phyloP scores from a whole-genome alignment of 305 asterid species.

The Ilex paraguariensis region DNA sequence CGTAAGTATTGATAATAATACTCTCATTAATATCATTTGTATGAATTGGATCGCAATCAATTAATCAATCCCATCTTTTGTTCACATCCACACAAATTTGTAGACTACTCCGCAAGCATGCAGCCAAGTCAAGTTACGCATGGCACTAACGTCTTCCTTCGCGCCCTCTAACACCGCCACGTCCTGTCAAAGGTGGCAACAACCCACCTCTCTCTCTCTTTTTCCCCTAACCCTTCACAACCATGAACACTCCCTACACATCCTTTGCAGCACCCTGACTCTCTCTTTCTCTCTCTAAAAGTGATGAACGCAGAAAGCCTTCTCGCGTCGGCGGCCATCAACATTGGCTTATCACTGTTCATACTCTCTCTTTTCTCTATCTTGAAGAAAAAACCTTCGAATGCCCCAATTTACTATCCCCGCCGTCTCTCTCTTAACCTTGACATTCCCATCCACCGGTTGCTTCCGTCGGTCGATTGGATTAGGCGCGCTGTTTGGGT shows the following conservation, averaged over 20 bases:
- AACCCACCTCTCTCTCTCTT: slow-evolving; percentile 1
- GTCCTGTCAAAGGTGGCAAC: slow-evolving; percentile 11
- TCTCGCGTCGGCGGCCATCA: slow-evolving; percentile 65
- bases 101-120: no score
- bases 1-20: no score
- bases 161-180: slow-evolving; percentile 5
- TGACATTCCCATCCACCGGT: slow-evolving; percentile 32
- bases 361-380: slow-evolving; percentile 62
- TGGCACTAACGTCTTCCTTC: neutral
- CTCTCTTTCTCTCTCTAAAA: neutral
- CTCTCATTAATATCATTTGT: no score
- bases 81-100: no score
- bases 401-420: slow-evolving; percentile 61
- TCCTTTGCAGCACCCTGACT: no score
- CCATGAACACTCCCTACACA: no score
- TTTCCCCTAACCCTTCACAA: neutral
- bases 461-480: slow-evolving; percentile 70
- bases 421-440: slow-evolving; percentile 73
- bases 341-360: slow-evolving; percentile 64
- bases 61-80: no score
- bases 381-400: slow-evolving; percentile 57
- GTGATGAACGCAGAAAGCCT: slow-evolving; percentile 64
- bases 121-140: no score
- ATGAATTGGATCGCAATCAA: no score
- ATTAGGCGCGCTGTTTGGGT: slow-evolving; percentile 44